These are phyloP conservation scores for Ophiostoma sp. DNA, from an alignment of 2,329 filamentous ascomycete species.

Conservation along the genomic window DNA sequence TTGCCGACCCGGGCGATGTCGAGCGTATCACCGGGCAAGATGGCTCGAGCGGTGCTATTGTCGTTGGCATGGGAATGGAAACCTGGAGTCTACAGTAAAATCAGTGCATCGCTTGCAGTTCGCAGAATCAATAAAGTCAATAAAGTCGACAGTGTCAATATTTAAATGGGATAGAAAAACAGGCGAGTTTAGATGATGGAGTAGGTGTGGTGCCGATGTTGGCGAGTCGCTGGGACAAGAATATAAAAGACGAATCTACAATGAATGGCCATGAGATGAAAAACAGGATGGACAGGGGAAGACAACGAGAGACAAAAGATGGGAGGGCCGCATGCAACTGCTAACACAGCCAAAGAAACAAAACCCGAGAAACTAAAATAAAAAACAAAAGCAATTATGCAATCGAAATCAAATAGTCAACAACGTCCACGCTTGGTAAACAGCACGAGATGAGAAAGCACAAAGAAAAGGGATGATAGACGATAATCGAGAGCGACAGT, in stretches of 20 bases:
- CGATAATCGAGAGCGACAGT: background rate
- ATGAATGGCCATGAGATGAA: background rate
- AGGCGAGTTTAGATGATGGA: background rate
- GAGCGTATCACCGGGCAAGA: constrained; percentile 35
- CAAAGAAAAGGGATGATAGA: background rate
- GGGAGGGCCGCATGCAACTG: background rate
- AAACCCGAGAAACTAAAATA: background rate
- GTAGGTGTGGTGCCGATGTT: background rate
- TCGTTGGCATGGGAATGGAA: constrained; percentile 47
- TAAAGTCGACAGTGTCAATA: background rate
- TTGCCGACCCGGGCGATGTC: constrained; percentile 55
- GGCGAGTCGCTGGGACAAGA: background rate
- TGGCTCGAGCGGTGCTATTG: constrained; percentile 30
- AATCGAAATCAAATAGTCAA: background rate
- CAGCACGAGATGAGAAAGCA: background rate
- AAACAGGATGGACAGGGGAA: background rate
- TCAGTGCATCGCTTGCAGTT: background rate
- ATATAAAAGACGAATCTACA: constrained; percentile 3
- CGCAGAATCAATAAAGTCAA: background rate
- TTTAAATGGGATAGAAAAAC: background rate
- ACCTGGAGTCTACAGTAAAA: constrained; percentile 34
- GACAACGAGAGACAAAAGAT: background rate
- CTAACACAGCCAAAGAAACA: background rate
- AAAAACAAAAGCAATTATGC: background rate
- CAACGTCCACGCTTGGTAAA: constrained; percentile 11